Conservation (phyloP, 108 stramenopile species). For the Mediolabrus comicus region DNA sequence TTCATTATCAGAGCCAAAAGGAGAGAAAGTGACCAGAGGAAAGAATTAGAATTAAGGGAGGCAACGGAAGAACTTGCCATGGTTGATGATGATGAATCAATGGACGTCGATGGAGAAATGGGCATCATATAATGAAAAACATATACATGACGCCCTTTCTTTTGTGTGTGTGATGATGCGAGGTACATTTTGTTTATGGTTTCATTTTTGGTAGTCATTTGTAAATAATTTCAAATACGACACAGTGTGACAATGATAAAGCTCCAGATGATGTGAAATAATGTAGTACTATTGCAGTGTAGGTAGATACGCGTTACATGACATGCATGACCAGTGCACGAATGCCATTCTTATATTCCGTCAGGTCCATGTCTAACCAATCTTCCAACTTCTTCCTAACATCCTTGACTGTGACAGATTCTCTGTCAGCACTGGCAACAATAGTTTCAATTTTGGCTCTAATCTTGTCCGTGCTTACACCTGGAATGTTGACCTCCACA, state of each 20-base stretch:
- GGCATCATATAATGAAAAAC: not conserved
- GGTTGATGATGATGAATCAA: slow-evolving; percentile 6
- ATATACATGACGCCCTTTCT: not conserved
- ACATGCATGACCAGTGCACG: slow-evolving; percentile 44
- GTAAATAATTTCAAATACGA: too few species aligned
- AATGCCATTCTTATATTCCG: slow-evolving; percentile 32
- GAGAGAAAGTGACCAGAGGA: slow-evolving; percentile 4
- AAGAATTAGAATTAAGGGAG: slow-evolving; percentile 22
- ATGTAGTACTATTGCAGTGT: too few species aligned
- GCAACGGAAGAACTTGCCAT: slow-evolving; percentile 40
- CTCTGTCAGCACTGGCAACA: slow-evolving; percentile 24
- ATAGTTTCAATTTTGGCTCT: slow-evolving; percentile 30
- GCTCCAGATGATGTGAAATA: too few species aligned
- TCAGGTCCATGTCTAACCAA: slow-evolving; percentile 44
- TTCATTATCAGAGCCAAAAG: slow-evolving; percentile 22
- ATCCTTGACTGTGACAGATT: slow-evolving; percentile 31
- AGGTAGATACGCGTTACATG: slow-evolving; percentile 27
- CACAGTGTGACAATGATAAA: too few species aligned
- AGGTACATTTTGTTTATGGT: too few species aligned
- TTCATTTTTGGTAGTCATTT: too few species aligned
- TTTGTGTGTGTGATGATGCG: not conserved
- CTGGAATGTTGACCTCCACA: slow-evolving; percentile 42
- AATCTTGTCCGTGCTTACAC: slow-evolving; percentile 24
- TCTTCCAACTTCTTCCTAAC: slow-evolving; percentile 37
- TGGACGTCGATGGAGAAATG: not conserved